Evolutionary conservation across 345 rosid species (phyloP).

Genomic region (Balakata baccata): DNA sequence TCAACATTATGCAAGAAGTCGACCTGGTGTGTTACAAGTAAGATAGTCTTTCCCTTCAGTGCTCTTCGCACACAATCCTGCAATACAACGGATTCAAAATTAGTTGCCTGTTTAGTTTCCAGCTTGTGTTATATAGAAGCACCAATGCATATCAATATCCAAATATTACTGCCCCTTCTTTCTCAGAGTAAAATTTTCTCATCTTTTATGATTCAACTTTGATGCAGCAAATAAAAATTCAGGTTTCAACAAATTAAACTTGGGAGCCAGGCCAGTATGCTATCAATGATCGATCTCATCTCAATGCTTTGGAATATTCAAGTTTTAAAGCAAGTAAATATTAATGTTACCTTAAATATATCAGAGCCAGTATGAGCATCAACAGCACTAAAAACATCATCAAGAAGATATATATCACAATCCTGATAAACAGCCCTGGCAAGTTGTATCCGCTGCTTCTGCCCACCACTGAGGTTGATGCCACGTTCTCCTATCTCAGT

Average conservation of each 20-base stretch:
- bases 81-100: conserved; percentile 15
- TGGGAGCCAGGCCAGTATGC: too few relatives aligned
- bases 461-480: conserved; percentile 96
- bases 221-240: too few relatives aligned
- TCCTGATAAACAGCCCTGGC: conserved; percentile 95
- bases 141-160: too few relatives aligned
- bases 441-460: conserved; percentile 92
- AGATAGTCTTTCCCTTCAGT: conserved; percentile 71
- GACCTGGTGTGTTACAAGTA: conserved; percentile 94
- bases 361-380: conserved; percentile 97
- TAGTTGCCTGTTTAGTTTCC: not conserved
- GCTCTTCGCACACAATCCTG: conserved; percentile 92
- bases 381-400: conserved; percentile 92
- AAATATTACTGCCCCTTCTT: too few relatives aligned
- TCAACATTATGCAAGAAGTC: conserved; percentile 90
- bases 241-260: too few relatives aligned
- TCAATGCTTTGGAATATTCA: not conserved
- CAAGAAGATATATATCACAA: conserved; percentile 79
- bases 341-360: conserved; percentile 62
- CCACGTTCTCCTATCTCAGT: conserved; percentile 97
- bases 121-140: not conserved
- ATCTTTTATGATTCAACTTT: too few relatives aligned
- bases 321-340: not conserved
- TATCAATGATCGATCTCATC: not conserved
- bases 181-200: too few relatives aligned